Evolutionary conservation across 495 filamentous ascomycete genomes (phyloP).

Genomic region (Aspergillus coremiiformis): DNA sequence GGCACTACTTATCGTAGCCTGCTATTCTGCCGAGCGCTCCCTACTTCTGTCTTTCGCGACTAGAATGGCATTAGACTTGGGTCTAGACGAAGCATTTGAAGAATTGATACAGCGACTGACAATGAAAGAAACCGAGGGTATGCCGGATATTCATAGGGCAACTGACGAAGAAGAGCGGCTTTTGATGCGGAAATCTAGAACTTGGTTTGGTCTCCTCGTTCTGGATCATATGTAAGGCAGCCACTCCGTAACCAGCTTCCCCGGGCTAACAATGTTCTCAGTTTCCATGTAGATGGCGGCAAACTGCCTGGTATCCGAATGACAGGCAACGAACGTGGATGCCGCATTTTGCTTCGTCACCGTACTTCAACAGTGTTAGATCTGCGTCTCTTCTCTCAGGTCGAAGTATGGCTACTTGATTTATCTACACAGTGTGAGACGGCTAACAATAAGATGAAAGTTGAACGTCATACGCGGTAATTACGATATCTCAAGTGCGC

Average conservation of each 20-base stretch:
- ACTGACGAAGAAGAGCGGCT: slow-evolving; percentile 20
- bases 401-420: slow-evolving; percentile 30
- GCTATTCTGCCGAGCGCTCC: slow-evolving; percentile 43
- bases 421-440: not conserved
- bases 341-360: slow-evolving; percentile 38
- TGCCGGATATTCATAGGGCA: slow-evolving; percentile 3
- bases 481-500: not conserved
- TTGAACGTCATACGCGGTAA: slow-evolving; percentile 38
- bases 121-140: slow-evolving; percentile 19
- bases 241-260: not conserved
- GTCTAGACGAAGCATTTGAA: slow-evolving; percentile 36
- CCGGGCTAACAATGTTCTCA: slow-evolving; percentile 12
- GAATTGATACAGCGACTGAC: slow-evolving; percentile 29
- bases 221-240: slow-evolving; percentile 38
- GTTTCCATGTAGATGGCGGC: slow-evolving; percentile 45
- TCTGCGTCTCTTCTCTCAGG: slow-evolving; percentile 44
- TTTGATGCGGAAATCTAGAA: slow-evolving; percentile 35
- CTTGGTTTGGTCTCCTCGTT: slow-evolving; percentile 42
- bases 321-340: slow-evolving; percentile 32
- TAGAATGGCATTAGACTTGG: slow-evolving; percentile 40
- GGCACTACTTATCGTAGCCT: slow-evolving; percentile 40
- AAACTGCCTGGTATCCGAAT: slow-evolving; percentile 40
- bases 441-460: slow-evolving; percentile 15
- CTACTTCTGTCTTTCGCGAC: slow-evolving; percentile 41
- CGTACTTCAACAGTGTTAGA: slow-evolving; percentile 37